Evolutionary conservation across 352 stramenopile species (phyloP).

Genomic region (Peronosclerospora sorghi): DNA sequence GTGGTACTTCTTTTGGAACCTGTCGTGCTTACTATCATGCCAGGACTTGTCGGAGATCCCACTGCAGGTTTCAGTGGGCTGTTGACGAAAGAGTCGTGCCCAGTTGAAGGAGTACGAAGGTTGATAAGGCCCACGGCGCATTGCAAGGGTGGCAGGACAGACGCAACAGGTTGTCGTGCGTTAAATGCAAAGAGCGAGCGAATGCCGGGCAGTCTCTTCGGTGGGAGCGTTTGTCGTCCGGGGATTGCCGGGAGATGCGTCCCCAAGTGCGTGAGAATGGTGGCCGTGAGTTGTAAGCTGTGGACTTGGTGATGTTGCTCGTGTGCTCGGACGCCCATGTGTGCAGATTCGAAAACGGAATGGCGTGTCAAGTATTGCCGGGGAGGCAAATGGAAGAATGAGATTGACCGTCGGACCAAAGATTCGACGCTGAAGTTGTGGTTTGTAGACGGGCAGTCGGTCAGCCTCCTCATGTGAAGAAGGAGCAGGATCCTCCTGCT

Average conservation of each 20-base stretch:
- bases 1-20: not conserved
- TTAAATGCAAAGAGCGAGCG: conserved; percentile 11
- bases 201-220: conserved; percentile 10
- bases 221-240: conserved; percentile 7
- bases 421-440: conserved; percentile 1
- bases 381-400: conserved; percentile 24
- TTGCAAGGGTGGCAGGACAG: conserved; percentile 14
- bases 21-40: conserved; percentile 14
- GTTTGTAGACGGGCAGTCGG: conserved; percentile 17
- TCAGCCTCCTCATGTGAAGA: conserved; percentile 2
- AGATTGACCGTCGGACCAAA: conserved; percentile 13
- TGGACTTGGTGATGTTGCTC: conserved; percentile 11
- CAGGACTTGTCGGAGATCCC: conserved; percentile 23
- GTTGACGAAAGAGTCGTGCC: conserved; percentile 3
- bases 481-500: conserved; percentile 13
- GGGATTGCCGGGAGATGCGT: conserved; percentile 13
- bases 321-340: conserved; percentile 15
- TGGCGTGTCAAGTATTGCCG: conserved; percentile 15
- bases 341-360: conserved; percentile 1
- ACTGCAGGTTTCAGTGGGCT: conserved; percentile 15
- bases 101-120: conserved; percentile 1
- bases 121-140: conserved; percentile 10
- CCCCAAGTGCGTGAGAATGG: conserved; percentile 16
- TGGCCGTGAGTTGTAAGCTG: conserved; percentile 19
- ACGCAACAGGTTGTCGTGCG: not conserved